Conservation (phyloP, 208 protist species). For the Crithidia brevicula region DNA sequence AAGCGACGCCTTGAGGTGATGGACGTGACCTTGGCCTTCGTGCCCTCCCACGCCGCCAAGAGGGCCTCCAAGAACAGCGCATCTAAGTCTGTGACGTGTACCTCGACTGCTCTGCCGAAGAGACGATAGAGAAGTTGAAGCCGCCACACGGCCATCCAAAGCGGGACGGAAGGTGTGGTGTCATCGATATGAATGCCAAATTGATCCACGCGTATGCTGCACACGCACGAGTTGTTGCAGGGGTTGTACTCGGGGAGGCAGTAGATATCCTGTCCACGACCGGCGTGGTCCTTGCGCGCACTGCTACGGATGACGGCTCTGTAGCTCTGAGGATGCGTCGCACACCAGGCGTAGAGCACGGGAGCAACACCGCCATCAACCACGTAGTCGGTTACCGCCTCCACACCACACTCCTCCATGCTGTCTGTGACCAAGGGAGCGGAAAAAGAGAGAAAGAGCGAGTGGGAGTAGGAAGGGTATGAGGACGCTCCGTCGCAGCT, state of each 20-base stretch:
- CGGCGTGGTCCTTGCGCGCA: background rate
- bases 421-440: too few species aligned
- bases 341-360: constrained; percentile 5
- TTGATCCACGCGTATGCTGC: constrained; percentile 15
- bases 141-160: constrained; percentile 36
- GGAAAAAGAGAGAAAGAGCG: background rate
- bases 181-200: constrained; percentile 15
- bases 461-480: background rate
- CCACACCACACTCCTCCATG: constrained; percentile 13
- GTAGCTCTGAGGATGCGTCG: constrained; percentile 12
- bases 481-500: too few species aligned
- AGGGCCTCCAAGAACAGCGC: constrained; percentile 16
- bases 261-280: background rate
- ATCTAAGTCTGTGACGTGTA: constrained; percentile 20
- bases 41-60: constrained; percentile 26
- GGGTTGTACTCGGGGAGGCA: constrained; percentile 13
- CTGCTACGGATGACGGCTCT: constrained; percentile 10
- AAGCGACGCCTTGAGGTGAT: constrained; percentile 22
- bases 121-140: constrained; percentile 23
- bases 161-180: constrained; percentile 8
- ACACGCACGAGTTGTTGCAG: background rate
- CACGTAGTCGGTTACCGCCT: constrained; percentile 14
- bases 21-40: constrained; percentile 11
- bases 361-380: background rate
- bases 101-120: constrained; percentile 16